Conservation (phyloP, 768 basidiomycete species). For the Ramaria sp. region DNA sequence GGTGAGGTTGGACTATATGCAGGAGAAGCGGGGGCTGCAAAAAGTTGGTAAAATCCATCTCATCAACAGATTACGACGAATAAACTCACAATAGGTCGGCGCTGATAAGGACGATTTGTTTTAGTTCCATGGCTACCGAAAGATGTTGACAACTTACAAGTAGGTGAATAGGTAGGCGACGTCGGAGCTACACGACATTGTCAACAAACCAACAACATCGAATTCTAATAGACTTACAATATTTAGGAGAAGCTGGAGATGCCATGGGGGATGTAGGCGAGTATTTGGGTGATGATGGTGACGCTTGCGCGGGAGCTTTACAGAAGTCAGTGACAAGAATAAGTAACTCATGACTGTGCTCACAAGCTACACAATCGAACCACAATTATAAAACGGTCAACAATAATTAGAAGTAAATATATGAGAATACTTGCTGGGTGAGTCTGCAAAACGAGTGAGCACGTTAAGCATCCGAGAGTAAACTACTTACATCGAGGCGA, state of each 20-base stretch:
- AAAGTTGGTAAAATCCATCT: not conserved
- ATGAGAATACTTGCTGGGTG: constrained; percentile 55
- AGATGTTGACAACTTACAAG: constrained; percentile 44
- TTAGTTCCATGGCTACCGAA: constrained; percentile 6
- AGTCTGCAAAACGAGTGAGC: constrained; percentile 37
- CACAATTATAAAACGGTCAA: constrained; percentile 8
- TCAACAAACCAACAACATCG: no score
- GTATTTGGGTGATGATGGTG: constrained; percentile 86
- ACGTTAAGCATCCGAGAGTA: constrained; percentile 11
- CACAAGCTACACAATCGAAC: constrained; percentile 43
- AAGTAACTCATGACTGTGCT: constrained; percentile 19
- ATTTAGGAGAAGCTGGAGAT: constrained; percentile 87
- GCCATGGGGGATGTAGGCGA: constrained; percentile 85
- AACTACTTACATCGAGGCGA: constrained; percentile 53
- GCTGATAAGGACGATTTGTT: constrained; percentile 28
- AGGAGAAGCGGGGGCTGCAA: constrained; percentile 68
- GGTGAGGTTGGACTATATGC: constrained; percentile 82
- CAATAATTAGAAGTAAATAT: constrained; percentile 15
- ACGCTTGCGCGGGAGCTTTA: constrained; percentile 68
- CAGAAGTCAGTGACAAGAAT: constrained; percentile 8
- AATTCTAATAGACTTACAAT: constrained; percentile 44
- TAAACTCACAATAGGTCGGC: constrained; percentile 63
- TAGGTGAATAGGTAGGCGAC: constrained; percentile 80
- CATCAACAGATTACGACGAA: not conserved
- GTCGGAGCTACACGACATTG: constrained; percentile 50